A percentile compares a stretch with the other conserved stretches of the same genome.
These are phyloP conservation scores for Dioscorea alata DNA, from an alignment of 106 monocot genomes.

Conservation along the genomic window DNA sequence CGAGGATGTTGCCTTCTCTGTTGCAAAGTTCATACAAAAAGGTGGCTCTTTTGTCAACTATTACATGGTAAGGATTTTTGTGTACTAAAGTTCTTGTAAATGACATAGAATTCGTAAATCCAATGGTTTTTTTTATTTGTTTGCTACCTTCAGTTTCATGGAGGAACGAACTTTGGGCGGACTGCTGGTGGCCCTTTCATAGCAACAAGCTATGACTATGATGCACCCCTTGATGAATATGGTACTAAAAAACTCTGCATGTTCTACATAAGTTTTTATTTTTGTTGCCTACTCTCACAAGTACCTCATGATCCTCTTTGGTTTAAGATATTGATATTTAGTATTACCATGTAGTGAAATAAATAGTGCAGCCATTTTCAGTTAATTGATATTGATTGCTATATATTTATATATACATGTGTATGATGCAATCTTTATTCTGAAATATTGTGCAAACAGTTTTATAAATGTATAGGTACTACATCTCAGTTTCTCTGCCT, in stretches of 20 bases:
- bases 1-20: slow-evolving; percentile 84
- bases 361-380: too few species aligned
- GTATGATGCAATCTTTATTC: too few species aligned
- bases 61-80: slow-evolving; percentile 67
- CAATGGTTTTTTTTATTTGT: background rate
- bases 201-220: slow-evolving; percentile 51
- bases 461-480: too few species aligned
- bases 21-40: slow-evolving; percentile 84
- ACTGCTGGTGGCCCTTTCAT: slow-evolving; percentile 46
- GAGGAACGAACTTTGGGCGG: slow-evolving; percentile 49
- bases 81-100: background rate
- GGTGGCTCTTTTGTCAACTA: slow-evolving; percentile 95
- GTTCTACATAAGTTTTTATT: too few species aligned
- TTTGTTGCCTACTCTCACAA: too few species aligned
- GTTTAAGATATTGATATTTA: too few species aligned
- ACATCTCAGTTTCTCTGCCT: background rate
- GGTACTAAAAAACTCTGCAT: slow-evolving; percentile 14
- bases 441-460: too few species aligned
- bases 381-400: too few species aligned
- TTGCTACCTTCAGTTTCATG: slow-evolving; percentile 43
- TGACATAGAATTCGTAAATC: background rate
- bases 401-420: too few species aligned
- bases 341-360: too few species aligned
- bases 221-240: slow-evolving; percentile 51
- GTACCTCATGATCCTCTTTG: too few species aligned